Evolutionary conservation across 2,329 filamentous ascomycete species (phyloP).

Genomic region (Clonostachys solani): DNA sequence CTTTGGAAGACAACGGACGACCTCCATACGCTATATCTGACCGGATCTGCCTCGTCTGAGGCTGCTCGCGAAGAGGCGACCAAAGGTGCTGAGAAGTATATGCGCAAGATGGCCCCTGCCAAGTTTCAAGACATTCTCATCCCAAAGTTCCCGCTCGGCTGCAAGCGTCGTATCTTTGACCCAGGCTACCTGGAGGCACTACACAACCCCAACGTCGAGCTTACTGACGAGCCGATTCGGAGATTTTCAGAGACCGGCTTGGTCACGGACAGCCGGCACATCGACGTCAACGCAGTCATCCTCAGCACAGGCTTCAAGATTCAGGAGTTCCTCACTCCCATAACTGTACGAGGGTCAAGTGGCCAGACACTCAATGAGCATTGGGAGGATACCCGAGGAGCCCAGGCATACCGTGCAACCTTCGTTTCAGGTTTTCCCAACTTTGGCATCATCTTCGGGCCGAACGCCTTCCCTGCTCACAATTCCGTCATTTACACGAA

Average conservation of each 20-base stretch:
- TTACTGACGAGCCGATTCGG: slow-evolving; percentile 15
- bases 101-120: slow-evolving; percentile 12
- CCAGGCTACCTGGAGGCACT: slow-evolving; percentile 22
- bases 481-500: slow-evolving; percentile 28
- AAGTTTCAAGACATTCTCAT: slow-evolving; percentile 21
- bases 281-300: background rate
- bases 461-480: slow-evolving; percentile 8
- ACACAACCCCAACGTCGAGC: slow-evolving; percentile 18
- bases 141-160: slow-evolving; percentile 24
- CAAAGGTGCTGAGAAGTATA: slow-evolving; percentile 13
- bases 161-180: slow-evolving; percentile 27
- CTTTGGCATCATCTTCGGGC: slow-evolving; percentile 15
- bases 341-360: slow-evolving; percentile 16
- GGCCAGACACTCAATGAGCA: slow-evolving; percentile 12
- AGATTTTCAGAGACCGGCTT: too few relatives aligned
- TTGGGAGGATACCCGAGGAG: slow-evolving; percentile 13
- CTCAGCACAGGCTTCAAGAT: background rate
- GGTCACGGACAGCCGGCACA: background rate
- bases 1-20: slow-evolving; percentile 12
- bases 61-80: slow-evolving; percentile 5
- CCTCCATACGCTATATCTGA: slow-evolving; percentile 1
- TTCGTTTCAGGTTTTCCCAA: slow-evolving; percentile 22
- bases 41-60: too few relatives aligned
- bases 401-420: slow-evolving; percentile 21
- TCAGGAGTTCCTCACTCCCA: slow-evolving; percentile 15